Conservation (phyloP, 2,329 filamentous ascomycete genomes). For the Parasarocladium wereldwijsianum region DNA sequence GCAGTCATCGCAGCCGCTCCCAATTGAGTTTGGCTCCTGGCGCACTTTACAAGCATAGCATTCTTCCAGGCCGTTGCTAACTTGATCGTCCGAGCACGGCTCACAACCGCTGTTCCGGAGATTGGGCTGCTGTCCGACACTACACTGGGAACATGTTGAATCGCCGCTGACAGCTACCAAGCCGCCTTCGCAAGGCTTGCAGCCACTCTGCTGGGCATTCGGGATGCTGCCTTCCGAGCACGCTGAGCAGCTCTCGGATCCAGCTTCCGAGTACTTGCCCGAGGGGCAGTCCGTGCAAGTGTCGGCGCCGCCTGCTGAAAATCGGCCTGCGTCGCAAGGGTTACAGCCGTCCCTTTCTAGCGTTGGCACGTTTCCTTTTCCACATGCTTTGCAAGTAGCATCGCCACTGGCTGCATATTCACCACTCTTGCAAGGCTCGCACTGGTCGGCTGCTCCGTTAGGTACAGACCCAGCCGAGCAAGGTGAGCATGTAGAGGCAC, state of each 20-base stretch:
- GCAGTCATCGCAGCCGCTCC: conserved; percentile 1
- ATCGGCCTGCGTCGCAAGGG: background rate
- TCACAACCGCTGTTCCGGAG: background rate
- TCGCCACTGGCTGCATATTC: background rate
- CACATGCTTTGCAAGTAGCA: background rate
- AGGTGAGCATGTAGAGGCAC: background rate
- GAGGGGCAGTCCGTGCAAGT: background rate
- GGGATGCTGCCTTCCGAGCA: conserved; percentile 1
- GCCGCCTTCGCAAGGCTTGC: background rate
- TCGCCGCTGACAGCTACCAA: background rate
- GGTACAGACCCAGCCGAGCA: background rate
- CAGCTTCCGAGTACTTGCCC: background rate
- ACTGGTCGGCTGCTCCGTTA: background rate
- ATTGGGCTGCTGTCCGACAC: background rate
- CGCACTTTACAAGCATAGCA: background rate
- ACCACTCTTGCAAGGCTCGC: background rate
- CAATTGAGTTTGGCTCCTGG: background rate
- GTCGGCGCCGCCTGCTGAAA: background rate
- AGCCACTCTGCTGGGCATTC: background rate
- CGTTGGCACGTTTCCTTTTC: background rate
- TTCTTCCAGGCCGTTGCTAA: background rate
- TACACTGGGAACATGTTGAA: background rate
- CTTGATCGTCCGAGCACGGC: background rate
- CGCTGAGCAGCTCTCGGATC: background rate
- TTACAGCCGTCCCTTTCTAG: background rate